These are phyloP conservation scores for Lentinula detonsa DNA, from an alignment of 768 basidiomycete genomes.

Conservation along the genomic window DNA sequence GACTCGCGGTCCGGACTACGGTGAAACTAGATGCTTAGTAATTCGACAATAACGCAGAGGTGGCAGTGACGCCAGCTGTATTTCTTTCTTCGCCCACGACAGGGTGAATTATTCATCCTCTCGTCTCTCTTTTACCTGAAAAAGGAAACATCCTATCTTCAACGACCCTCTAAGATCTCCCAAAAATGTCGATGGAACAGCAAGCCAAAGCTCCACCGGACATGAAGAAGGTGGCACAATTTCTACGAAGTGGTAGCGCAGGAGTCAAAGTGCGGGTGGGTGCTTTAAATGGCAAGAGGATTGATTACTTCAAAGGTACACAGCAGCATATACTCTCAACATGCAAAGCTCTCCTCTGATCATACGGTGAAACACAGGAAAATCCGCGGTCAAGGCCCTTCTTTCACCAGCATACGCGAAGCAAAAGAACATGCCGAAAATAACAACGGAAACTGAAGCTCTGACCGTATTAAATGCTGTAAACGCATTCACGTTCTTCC, in stretches of 20 bases:
- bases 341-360: not conserved
- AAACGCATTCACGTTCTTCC: conserved; percentile 86
- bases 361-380: conserved; percentile 48
- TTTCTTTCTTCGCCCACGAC: not conserved
- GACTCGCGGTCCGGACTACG: too few relatives aligned
- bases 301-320: conserved; percentile 98
- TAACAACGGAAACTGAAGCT: conserved; percentile 76
- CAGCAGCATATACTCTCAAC: not conserved
- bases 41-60: not conserved
- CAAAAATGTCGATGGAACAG: conserved; percentile 46
- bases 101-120: not conserved
- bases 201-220: conserved; percentile 78
- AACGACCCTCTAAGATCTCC: not conserved
- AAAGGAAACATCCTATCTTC: not conserved
- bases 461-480: conserved; percentile 56
- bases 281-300: conserved; percentile 86
- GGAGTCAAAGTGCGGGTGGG: conserved; percentile 89
- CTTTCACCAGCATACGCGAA: conserved; percentile 91
- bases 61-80: conserved; percentile 4
- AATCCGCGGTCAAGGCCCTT: conserved; percentile 87
- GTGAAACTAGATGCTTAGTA: not conserved
- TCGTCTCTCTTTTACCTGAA: not conserved
- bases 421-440: conserved; percentile 69
- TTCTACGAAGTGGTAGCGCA: conserved; percentile 77
- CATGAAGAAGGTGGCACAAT: conserved; percentile 77